These are phyloP conservation scores for Tulasnella sp. DNA, from an alignment of 768 basidiomycete genomes.

Conservation along the genomic window DNA sequence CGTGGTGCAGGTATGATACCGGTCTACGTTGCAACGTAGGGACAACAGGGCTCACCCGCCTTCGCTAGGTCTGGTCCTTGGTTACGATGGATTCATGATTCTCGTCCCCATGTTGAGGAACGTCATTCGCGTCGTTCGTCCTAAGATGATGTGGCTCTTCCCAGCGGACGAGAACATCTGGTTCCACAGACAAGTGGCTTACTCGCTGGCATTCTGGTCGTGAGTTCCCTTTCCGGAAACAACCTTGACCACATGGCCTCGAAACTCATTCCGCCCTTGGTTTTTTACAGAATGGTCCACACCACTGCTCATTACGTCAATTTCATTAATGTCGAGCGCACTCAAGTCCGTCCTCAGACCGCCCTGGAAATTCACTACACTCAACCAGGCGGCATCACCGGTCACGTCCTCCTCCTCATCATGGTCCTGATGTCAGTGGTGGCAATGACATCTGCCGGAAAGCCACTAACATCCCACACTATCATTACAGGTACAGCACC, in stretches of 20 bases:
- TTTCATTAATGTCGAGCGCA: slow-evolving; percentile 87
- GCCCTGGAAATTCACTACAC: slow-evolving; percentile 87
- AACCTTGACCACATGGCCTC: not conserved
- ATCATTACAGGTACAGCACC: slow-evolving; percentile 62
- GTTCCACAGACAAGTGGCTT: slow-evolving; percentile 95
- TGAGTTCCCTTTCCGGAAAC: slow-evolving; percentile 11
- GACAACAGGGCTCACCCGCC: not conserved
- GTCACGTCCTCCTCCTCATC: slow-evolving; percentile 92
- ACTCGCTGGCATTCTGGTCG: slow-evolving; percentile 90
- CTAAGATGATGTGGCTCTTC: slow-evolving; percentile 77
- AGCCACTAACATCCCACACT: not conserved
- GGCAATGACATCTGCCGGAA: too few species aligned
- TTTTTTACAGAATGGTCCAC: slow-evolving; percentile 64
- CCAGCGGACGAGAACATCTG: slow-evolving; percentile 95
- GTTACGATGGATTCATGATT: slow-evolving; percentile 83
- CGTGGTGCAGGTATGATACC: slow-evolving; percentile 70
- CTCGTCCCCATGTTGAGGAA: slow-evolving; percentile 90
- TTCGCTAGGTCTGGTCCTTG: slow-evolving; percentile 67
- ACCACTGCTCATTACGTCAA: slow-evolving; percentile 94
- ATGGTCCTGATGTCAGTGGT: slow-evolving; percentile 77
- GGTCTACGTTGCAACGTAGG: not conserved
- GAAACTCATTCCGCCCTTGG: slow-evolving; percentile 16
- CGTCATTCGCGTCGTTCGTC: slow-evolving; percentile 80
- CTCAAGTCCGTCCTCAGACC: slow-evolving; percentile 76
- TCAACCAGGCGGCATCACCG: slow-evolving; percentile 89